Evolutionary conservation across 306 rosid genomes (phyloP).

Genomic region (Senna tora): DNA sequence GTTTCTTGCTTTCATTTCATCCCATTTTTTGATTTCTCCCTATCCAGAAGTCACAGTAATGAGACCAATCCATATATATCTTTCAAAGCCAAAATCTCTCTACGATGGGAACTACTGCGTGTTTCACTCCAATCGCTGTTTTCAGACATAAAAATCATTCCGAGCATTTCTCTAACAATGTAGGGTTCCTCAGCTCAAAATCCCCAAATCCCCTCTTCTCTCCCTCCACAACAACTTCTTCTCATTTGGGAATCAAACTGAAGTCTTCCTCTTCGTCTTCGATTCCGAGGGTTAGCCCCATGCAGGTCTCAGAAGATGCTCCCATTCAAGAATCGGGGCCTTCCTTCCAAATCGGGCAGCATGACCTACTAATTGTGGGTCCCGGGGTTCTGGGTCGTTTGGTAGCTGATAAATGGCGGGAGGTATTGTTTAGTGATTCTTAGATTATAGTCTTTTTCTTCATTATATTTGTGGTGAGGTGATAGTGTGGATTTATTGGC

Average conservation of each 20-base stretch:
- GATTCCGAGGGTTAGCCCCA: conserved; percentile 46
- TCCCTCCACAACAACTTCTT: conserved; percentile 17
- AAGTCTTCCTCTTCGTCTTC: conserved; percentile 41
- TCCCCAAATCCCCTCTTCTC: conserved; percentile 30
- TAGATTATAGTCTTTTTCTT: neutral
- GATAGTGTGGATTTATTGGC: too few relatives aligned
- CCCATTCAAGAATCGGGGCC: conserved; percentile 48
- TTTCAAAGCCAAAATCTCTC: conserved; percentile 25
- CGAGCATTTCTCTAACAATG: conserved; percentile 40
- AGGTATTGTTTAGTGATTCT: conserved; percentile 55
- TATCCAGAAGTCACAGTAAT: neutral
- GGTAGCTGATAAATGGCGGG: conserved; percentile 82
- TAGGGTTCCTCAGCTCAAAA: conserved; percentile 14
- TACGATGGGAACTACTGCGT: conserved; percentile 51
- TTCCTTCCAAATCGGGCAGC: conserved; percentile 44
- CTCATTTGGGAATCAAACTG: conserved; percentile 30
- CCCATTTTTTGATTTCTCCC: too few relatives aligned
- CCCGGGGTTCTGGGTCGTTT: conserved; percentile 96
- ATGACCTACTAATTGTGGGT: conserved; percentile 86
- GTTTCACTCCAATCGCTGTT: conserved; percentile 38
- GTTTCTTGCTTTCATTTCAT: too few relatives aligned
- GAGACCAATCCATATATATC: conserved; percentile 17
- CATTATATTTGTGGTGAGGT: too few relatives aligned
- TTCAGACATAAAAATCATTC: conserved; percentile 36
- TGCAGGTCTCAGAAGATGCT: conserved; percentile 57